Evolutionary conservation across 2,329 filamentous ascomycete genomes (phyloP).

Genomic region (Boeremia lycopersici): DNA sequence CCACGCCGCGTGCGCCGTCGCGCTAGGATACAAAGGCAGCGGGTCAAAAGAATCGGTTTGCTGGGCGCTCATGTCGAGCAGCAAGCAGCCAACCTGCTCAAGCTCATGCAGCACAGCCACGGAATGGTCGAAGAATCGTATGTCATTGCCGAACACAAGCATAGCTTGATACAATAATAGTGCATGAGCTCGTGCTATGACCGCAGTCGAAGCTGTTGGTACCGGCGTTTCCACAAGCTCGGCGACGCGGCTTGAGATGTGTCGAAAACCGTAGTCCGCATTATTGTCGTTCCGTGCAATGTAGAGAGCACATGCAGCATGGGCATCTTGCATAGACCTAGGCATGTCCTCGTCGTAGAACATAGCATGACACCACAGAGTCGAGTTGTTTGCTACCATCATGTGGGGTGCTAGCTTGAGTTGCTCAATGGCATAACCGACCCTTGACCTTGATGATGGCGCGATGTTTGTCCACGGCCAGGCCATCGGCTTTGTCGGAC

Average conservation of each 20-base stretch:
- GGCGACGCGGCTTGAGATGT: conserved; percentile 54
- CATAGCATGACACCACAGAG: conserved; percentile 61
- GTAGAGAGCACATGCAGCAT: conserved; percentile 61
- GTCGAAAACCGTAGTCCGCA: conserved; percentile 55
- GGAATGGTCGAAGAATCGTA: conserved; percentile 24
- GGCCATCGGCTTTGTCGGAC: background rate
- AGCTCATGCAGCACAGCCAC: conserved; percentile 27
- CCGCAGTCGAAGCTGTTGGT: conserved; percentile 22
- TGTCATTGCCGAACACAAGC: conserved; percentile 36
- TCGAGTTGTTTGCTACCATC: conserved; percentile 58
- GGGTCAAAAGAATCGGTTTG: conserved; percentile 24
- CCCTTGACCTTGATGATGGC: conserved; percentile 27
- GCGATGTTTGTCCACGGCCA: conserved; percentile 24
- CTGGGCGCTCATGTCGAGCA: conserved; percentile 16
- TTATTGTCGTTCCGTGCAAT: conserved; percentile 58
- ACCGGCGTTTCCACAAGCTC: conserved; percentile 48
- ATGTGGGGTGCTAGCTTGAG: conserved; percentile 33
- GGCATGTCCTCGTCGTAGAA: conserved; percentile 62
- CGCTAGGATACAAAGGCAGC: conserved; percentile 50
- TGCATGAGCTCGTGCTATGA: conserved; percentile 38
- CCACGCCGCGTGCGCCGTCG: conserved; percentile 53
- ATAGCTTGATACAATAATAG: conserved; percentile 40
- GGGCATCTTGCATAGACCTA: conserved; percentile 58
- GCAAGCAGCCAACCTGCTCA: conserved; percentile 13
- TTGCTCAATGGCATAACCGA: conserved; percentile 36